Percentiles rank a stretch among this genome's conserved stretches.
These are phyloP conservation scores for Cyberlindnera euphorbiiphila DNA, from an alignment of 805 yeast genomes.

Conservation along the genomic window DNA sequence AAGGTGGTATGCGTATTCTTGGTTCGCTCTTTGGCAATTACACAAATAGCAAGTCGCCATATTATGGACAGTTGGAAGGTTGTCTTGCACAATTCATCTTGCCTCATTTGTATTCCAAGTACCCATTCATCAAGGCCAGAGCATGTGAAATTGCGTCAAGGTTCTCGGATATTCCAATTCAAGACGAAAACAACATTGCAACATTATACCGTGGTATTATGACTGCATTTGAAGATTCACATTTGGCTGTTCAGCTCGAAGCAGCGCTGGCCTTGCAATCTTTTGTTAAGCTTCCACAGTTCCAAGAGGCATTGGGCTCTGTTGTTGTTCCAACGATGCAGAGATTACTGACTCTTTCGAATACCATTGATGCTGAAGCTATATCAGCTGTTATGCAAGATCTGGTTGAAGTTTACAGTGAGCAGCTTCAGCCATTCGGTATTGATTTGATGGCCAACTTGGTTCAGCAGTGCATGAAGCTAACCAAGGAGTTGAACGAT, in stretches of 20 bases:
- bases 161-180: slow-evolving; percentile 58
- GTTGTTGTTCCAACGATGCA: slow-evolving; percentile 82
- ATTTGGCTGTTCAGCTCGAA: slow-evolving; percentile 74
- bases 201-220: slow-evolving; percentile 44
- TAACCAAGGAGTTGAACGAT: slow-evolving; percentile 68
- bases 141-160: slow-evolving; percentile 62
- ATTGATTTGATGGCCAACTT: slow-evolving; percentile 59
- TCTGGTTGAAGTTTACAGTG: slow-evolving; percentile 83
- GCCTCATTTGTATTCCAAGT: slow-evolving; percentile 63
- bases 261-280: slow-evolving; percentile 86
- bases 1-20: slow-evolving; percentile 74
- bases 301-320: slow-evolving; percentile 61
- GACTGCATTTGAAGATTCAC: slow-evolving; percentile 35
- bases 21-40: slow-evolving; percentile 67
- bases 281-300: slow-evolving; percentile 58
- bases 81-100: slow-evolving; percentile 61
- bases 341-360: slow-evolving; percentile 65
- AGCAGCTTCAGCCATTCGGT: slow-evolving; percentile 89
- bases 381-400: slow-evolving; percentile 92
- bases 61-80: slow-evolving; percentile 58
- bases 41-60: slow-evolving; percentile 51
- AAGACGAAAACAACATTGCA: slow-evolving; percentile 34
- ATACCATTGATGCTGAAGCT: slow-evolving; percentile 81
- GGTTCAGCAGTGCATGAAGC: slow-evolving; percentile 67
- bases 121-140: slow-evolving; percentile 71